Base-by-base conservation (phyloP, 2,329 filamentous ascomycete species). In the Pyricularia sp. region DNA sequence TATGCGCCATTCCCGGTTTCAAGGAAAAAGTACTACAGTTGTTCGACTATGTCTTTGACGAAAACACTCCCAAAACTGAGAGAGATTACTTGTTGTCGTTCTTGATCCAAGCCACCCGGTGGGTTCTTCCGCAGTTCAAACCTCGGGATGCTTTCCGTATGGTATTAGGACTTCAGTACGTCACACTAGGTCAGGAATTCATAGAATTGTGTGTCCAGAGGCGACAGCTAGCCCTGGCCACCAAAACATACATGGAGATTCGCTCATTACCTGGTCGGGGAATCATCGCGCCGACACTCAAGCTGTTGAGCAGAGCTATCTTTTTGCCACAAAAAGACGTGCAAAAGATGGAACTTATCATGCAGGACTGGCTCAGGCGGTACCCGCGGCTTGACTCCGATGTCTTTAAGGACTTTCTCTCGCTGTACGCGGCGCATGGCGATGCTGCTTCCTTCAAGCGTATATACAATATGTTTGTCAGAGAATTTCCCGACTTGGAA, bases 361-460 rank as follows among this genome's bases (percentile, higher is more conserved):
- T 79, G 68, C 70, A 75, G 10, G 83, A 85, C 68, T 85, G 80
- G 79, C 73, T 78, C 64, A 72, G 67, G 30, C 72, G 74, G 31
- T 75, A 78, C 64, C 74, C 73, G 1, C 72, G 69, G 1, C 73
- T 83, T 40, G 76, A 78, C 57, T 70, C 73, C 65, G 77, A 77
- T 71, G 80, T 76, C 0, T 84, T 78, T 66, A 77, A 79, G 65
- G 80, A 76, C 68, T 82, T 77, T 66, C 72, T 84, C 64, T 75
- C 74, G 3, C 80, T 82, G 57, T 80, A 84, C 67, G 80, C 82
- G 16, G 66, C 70, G 8, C 72, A 73, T 4, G 82, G 82, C 19
- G 78, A 85, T 68, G 73, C 79, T n/a, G 71, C 72, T 40, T 72
- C 75, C 19, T 78, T 83, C 2, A 74, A 76, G 59, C 73, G 73